These are phyloP conservation scores for Colletotrichum australisinense DNA, from an alignment of 2,329 filamentous ascomycete genomes.

Conservation along the genomic window DNA sequence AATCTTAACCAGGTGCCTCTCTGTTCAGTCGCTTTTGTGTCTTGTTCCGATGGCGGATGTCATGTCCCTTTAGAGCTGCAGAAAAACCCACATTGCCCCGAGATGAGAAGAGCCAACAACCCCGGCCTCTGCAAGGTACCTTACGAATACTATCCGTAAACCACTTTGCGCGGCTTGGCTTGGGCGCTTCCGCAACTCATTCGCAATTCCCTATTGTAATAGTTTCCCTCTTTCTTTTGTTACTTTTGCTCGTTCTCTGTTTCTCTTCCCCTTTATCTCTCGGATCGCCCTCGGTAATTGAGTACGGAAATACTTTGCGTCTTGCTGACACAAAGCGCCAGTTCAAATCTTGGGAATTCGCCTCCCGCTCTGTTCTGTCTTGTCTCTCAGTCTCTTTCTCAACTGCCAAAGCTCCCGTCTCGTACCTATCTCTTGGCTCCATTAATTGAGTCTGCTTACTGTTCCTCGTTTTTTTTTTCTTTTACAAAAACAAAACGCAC, in stretches of 20 bases:
- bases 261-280: not conserved
- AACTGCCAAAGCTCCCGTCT: not conserved
- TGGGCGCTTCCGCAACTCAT: conserved; percentile 6
- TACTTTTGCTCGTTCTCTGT: not conserved
- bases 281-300: not conserved
- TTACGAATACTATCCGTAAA: not conserved
- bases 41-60: conserved; percentile 12
- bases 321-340: not conserved
- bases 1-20: not conserved
- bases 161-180: conserved; percentile 5
- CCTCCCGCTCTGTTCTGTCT: not conserved
- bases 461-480: not conserved
- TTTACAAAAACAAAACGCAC: not conserved
- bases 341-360: not conserved
- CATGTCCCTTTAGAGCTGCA: conserved; percentile 11
- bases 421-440: not conserved
- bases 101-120: not conserved
- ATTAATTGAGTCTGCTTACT: not conserved
- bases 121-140: conserved; percentile 8
- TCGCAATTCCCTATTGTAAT: not conserved
- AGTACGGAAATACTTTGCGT: not conserved
- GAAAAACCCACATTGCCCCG: conserved; percentile 1
- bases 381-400: not conserved
- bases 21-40: not conserved
- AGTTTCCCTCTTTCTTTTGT: too few relatives aligned